Percentiles rank a stretch among this genome's conserved stretches.
Evolutionary conservation across 306 rosid species (phyloP).

Genomic region (Betula pendula): DNA sequence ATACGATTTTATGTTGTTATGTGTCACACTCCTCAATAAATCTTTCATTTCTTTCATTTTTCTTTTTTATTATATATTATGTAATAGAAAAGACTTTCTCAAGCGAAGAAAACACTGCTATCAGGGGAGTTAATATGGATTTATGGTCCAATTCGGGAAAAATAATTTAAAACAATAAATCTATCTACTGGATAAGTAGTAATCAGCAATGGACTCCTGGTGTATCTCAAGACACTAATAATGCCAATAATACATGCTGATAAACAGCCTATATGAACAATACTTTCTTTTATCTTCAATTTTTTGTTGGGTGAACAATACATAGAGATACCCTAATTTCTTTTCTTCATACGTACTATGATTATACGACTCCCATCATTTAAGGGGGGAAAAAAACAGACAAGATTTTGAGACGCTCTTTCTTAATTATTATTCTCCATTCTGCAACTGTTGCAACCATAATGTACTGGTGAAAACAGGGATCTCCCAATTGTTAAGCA

Average conservation of each 20-base stretch:
- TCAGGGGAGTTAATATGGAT: neutral
- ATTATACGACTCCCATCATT: neutral
- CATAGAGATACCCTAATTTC: neutral
- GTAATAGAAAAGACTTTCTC: neutral
- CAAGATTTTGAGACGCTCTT: neutral
- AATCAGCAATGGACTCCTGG: neutral
- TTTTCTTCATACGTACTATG: neutral
- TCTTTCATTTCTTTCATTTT: neutral
- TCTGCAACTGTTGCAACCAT: neutral
- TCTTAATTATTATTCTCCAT: neutral
- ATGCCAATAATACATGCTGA: neutral
- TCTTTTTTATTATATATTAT: neutral
- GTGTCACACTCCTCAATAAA: neutral
- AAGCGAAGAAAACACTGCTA: neutral
- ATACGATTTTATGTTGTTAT: neutral
- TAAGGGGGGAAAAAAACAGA: neutral
- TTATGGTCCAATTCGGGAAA: neutral
- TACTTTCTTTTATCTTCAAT: neutral
- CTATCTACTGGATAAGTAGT: neutral
- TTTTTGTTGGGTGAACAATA: neutral
- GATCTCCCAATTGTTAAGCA: neutral
- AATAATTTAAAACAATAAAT: neutral
- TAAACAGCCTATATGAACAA: neutral
- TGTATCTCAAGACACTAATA: neutral
- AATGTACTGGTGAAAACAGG: neutral